These are phyloP conservation scores for Globisporangium emineosum DNA, from an alignment of 352 stramenopile species.

Conservation along the genomic window DNA sequence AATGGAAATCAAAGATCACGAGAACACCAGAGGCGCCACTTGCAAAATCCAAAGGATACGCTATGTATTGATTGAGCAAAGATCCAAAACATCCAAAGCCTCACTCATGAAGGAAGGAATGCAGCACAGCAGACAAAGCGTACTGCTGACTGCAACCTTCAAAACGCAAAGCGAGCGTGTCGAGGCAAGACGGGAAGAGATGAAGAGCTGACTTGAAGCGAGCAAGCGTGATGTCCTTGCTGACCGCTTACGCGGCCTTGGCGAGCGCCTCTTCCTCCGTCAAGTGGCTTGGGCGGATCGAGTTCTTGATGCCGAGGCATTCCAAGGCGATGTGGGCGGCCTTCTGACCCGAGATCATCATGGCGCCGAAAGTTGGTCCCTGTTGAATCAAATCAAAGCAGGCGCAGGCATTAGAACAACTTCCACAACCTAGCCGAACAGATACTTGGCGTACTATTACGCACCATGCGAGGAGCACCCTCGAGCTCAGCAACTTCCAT, in stretches of 20 bases:
- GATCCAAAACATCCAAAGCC: constrained; percentile 3
- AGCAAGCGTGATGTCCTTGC: neutral
- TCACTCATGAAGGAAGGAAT: neutral
- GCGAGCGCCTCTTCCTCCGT: constrained; percentile 32
- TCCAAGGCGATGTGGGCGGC: constrained; percentile 55
- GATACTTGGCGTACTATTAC: no score
- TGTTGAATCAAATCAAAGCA: constrained; percentile 4
- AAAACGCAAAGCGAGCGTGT: neutral
- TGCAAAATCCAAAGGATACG: constrained; percentile 9
- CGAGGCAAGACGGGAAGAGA: neutral
- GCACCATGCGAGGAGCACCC: constrained; percentile 54
- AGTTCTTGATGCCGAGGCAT: constrained; percentile 57
- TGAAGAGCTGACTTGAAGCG: neutral
- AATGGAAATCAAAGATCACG: neutral
- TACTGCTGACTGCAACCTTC: constrained; percentile 1
- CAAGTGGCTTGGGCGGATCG: constrained; percentile 36
- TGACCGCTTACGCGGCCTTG: constrained; percentile 34
- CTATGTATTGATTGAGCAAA: constrained; percentile 9
- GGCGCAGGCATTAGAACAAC: neutral
- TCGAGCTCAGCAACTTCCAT: constrained; percentile 67
- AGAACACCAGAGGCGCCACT: neutral
- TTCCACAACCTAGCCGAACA: neutral
- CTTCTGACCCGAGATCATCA: constrained; percentile 74
- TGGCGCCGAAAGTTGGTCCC: constrained; percentile 57
- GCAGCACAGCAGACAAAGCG: neutral